Evolutionary conservation across 2,329 filamentous ascomycete genomes (phyloP).

Genomic region (Fusarium setosum): DNA sequence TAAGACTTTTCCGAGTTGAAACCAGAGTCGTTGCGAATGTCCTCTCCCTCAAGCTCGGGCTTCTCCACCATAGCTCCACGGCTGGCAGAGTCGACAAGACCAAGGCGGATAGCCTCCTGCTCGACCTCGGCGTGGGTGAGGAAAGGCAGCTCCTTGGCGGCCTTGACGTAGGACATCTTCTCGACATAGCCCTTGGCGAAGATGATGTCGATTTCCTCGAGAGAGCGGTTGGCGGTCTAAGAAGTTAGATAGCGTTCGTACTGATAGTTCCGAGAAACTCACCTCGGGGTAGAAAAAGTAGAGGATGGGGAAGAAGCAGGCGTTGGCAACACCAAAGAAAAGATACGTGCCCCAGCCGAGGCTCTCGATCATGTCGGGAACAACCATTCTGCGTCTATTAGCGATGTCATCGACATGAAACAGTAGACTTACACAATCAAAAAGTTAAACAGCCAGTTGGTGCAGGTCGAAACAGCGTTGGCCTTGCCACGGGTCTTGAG

Average conservation of each 20-base stretch:
- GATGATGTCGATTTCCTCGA: constrained; percentile 69
- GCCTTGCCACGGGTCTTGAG: constrained; percentile 59
- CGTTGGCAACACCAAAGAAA: constrained; percentile 64
- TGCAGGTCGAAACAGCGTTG: constrained; percentile 67
- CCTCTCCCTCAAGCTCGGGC: constrained; percentile 19
- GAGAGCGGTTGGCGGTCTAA: constrained; percentile 52
- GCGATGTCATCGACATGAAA: fast-evolving
- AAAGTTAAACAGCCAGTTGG: constrained; percentile 67
- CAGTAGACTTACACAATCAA: constrained; percentile 53
- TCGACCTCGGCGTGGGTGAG: constrained; percentile 64
- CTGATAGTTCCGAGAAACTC: fast-evolving
- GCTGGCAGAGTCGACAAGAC: constrained; percentile 26
- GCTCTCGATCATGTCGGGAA: constrained; percentile 70
- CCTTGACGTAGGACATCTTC: constrained; percentile 69
- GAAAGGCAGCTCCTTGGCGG: constrained; percentile 66
- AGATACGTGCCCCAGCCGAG: constrained; percentile 64
- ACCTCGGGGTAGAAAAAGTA: constrained; percentile 58
- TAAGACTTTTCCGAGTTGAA: constrained; percentile 36
- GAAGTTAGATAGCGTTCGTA: not conserved
- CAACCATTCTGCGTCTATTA: constrained; percentile 58
- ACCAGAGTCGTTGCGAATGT: constrained; percentile 31
- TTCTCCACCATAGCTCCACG: constrained; percentile 36
- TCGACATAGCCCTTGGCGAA: constrained; percentile 70
- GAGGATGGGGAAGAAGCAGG: constrained; percentile 62
- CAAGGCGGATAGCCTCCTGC: constrained; percentile 51